Evolutionary conservation across 2,329 filamentous ascomycete genomes (phyloP).

Genomic region (Sphaerostilbella broomeana): DNA sequence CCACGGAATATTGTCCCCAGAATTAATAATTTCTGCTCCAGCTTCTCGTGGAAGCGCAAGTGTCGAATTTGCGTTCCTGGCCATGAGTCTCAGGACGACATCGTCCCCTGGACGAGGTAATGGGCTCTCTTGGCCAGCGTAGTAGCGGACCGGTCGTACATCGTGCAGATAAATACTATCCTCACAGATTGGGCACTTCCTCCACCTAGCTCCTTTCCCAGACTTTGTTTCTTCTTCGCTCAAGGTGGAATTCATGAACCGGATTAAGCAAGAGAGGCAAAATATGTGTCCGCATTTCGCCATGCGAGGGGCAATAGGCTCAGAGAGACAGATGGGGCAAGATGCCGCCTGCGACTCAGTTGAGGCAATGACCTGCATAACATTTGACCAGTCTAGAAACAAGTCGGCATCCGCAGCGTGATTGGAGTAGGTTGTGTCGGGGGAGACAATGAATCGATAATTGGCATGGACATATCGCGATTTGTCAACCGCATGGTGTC

Average conservation of each 20-base stretch:
- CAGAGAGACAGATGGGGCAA: constrained; percentile 91
- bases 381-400: constrained; percentile 82
- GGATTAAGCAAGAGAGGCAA: constrained; percentile 84
- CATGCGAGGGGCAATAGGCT: constrained; percentile 91
- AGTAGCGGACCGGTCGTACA: constrained; percentile 83
- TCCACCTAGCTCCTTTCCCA: constrained; percentile 72
- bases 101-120: constrained; percentile 79
- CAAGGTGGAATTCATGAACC: constrained; percentile 84
- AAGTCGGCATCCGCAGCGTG: constrained; percentile 84
- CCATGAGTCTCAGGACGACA: constrained; percentile 81
- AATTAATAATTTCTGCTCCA: constrained; percentile 58
- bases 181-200: constrained; percentile 95
- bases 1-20: constrained; percentile 81
- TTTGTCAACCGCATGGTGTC: constrained; percentile 87
- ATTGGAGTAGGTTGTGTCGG: constrained; percentile 67
- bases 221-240: constrained; percentile 61
- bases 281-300: constrained; percentile 96
- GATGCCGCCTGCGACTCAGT: constrained; percentile 80
- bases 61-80: constrained; percentile 72
- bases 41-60: constrained; percentile 82
- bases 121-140: constrained; percentile 77
- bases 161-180: constrained; percentile 91
- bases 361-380: constrained; percentile 87
- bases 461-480: constrained; percentile 89
- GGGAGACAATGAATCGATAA: constrained; percentile 92